Percentiles rank a stretch among this genome's conserved stretches.
phyloP scores from a whole-genome alignment of 176 grass and related monocot genomes.

The Miscanthus lutarioriparius region DNA sequence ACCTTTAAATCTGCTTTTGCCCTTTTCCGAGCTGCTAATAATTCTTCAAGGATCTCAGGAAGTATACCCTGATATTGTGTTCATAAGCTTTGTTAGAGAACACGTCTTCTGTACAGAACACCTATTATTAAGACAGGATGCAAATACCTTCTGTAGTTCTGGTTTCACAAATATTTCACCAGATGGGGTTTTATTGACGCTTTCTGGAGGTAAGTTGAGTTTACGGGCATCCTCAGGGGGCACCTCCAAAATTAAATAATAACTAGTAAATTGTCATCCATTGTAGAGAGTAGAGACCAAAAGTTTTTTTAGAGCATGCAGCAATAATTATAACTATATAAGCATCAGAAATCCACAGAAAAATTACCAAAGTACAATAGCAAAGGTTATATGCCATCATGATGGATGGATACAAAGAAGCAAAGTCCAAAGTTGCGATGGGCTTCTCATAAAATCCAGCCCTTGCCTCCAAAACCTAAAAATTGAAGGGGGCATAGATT shows the following conservation, averaged over 20 bases:
- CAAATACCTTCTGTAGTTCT: conserved; percentile 86
- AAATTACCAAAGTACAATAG: conserved; percentile 96
- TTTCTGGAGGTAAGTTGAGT: conserved; percentile 79
- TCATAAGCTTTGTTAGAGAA: conserved; percentile 28
- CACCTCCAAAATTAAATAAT: conserved; percentile 58
- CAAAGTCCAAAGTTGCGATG: conserved; percentile 98
- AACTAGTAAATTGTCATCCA: conserved; percentile 20
- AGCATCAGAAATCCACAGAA: background rate
- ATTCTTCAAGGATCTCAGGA: conserved; percentile 97
- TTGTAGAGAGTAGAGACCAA: conserved; percentile 18
- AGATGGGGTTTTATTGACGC: conserved; percentile 87
- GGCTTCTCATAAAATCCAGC: conserved; percentile 99
- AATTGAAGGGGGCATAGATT: conserved; percentile 18
- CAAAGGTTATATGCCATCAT: conserved; percentile 99
- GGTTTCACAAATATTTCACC: conserved; percentile 97
- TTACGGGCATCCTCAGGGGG: conserved; percentile 82
- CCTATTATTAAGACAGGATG: conserved; percentile 9
- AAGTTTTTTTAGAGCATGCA: background rate
- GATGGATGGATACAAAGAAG: conserved; percentile 98
- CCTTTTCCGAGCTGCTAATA: conserved; percentile 94
- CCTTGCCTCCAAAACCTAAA: conserved; percentile 96
- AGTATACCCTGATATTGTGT: conserved; percentile 82
- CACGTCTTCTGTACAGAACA: conserved; percentile 12
- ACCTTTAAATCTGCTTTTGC: conserved; percentile 99
- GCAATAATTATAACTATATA: background rate